Base-by-base conservation (phyloP, 2,329 filamentous ascomycete genomes). In the Aspergillus latus region DNA sequence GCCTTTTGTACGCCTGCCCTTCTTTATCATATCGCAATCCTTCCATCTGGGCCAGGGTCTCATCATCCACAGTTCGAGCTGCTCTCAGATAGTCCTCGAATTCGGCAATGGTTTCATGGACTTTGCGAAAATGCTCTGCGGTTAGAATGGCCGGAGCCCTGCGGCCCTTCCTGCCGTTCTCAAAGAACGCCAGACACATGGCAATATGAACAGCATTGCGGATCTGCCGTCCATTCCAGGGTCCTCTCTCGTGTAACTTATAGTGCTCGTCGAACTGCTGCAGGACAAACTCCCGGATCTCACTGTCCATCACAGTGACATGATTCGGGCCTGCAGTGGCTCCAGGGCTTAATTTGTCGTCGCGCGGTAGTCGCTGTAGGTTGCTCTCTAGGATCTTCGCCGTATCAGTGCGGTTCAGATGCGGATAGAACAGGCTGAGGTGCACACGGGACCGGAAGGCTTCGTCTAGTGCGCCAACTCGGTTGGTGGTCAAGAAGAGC, bases 401-500 rank as follows among this genome's bases (percentile, higher is more conserved):
- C 0, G 62, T 62, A 8, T 59, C 56, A 21, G 21, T 21, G 5
- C 45, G 28, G 16, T 62, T 42, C 49, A 69, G 30, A 11, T 30
- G 26, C 4, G 61, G 69, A 54, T 79, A 80, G 67, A 76, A 77
- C 1, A 80, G 66, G 1, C 68, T 74, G 15, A 78, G 60, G 53
- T 80, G 78, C 39, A 81, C 77, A 13, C 78, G 74, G 1, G 78
- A 80, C 40, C 16, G 37, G n/a, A 49, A 80, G 0, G 80, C 80
- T 54, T 78, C 78, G 49, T 82, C 80, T 3, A 82, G 73, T 1
- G 69, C 69, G 13, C 78, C 77, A 5, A 80, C 74, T 2, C 78
- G 73, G 67, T 82, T 83, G 7, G 79, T 82, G 0, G 80, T 83
- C 3, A 82, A 68, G 66, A 57, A 52, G 10, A 57, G 45, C 79